Evolutionary conservation across 2,329 filamentous ascomycete species (phyloP), one percentile per base, ranked within the genome.

Genomic region (Talaromyces sp.): DNA sequence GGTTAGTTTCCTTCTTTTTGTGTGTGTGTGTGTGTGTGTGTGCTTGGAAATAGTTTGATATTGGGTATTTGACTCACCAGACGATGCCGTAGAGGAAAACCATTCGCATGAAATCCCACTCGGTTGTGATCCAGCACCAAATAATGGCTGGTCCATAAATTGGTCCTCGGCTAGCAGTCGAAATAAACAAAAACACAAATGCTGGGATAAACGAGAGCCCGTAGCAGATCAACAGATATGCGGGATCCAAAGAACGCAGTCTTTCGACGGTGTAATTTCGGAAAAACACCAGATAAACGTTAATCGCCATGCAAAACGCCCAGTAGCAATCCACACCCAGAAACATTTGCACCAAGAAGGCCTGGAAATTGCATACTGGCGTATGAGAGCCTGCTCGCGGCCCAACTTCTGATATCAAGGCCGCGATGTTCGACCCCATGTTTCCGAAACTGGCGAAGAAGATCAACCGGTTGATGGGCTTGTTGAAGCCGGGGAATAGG

Each of bases 391-490:
- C 72, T 10, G 76, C 68, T 0, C 67, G 63, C 5, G 89, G 72
- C 56, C 85, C 88, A 0, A 81, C 79, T 36, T 83, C 81, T 0
- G 88, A 86, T 70, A 92, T 89, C 50, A 92, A 74, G 0, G 89
- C 91, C 0, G 86, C 89, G 14, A 90, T 82, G 70, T 91, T 92
- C 62, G 84, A 85, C 71, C 91, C 78, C 68, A 92, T 80, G 68
- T 95, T 94, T 8, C 90, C 90, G 66, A 89, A 88, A 0, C 88
- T 88, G 5, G 90, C 90, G 71, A 88, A 93, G 74, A 93, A 92
- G 28, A 92, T 86, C 0, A 94, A 82, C 27, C 90, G 82, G 70
- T 93, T 93, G 77, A 93, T 91, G 4, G 69, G 68, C 51, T 66
- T 69, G 52, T 64, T 63, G 57, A 71, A 71, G 27, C 61, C 63